These are phyloP conservation scores for Xylariaceae sp. DNA, from an alignment of 2,329 filamentous ascomycete species.

Conservation along the genomic window DNA sequence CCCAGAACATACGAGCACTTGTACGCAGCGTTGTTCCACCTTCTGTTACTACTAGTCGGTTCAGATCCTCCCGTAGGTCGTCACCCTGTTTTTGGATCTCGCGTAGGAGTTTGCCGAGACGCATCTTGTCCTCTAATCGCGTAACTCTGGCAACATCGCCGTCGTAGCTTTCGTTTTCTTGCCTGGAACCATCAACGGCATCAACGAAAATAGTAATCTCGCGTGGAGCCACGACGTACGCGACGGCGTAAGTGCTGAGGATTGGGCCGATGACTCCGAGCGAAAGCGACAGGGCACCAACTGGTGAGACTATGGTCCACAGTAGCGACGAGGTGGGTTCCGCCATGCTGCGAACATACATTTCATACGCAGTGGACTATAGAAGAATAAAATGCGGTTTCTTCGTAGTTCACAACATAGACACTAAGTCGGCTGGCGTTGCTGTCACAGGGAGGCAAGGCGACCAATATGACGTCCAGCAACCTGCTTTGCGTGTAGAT, in stretches of 20 bases:
- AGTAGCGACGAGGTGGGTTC: constrained; percentile 46
- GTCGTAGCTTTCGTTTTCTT: constrained; percentile 62
- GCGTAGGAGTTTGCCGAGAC: constrained; percentile 53
- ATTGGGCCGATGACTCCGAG: constrained; percentile 52
- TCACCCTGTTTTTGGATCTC: constrained; percentile 60
- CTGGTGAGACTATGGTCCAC: constrained; percentile 55
- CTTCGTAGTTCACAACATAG: constrained; percentile 15
- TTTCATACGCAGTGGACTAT: constrained; percentile 22
- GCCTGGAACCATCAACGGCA: constrained; percentile 57
- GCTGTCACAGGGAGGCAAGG: constrained; percentile 9
- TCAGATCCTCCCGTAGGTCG: constrained; percentile 58
- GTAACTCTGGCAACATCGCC: constrained; percentile 54
- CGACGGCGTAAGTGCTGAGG: constrained; percentile 48
- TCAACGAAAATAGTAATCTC: constrained; percentile 57
- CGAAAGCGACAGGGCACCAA: constrained; percentile 55
- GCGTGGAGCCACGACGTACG: constrained; percentile 54
- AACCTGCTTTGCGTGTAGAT: constrained; percentile 20
- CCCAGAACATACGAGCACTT: constrained; percentile 55
- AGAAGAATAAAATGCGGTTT: constrained; percentile 13
- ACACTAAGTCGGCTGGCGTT: constrained; percentile 1
- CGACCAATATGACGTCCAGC: constrained; percentile 19
- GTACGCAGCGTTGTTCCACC: constrained; percentile 44
- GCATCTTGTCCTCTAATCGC: constrained; percentile 59
- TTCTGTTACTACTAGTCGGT: constrained; percentile 46
- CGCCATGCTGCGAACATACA: constrained; percentile 39